Evolutionary conservation across 306 rosid genomes (phyloP).

Genomic region (Psophocarpus tetragonolobus): DNA sequence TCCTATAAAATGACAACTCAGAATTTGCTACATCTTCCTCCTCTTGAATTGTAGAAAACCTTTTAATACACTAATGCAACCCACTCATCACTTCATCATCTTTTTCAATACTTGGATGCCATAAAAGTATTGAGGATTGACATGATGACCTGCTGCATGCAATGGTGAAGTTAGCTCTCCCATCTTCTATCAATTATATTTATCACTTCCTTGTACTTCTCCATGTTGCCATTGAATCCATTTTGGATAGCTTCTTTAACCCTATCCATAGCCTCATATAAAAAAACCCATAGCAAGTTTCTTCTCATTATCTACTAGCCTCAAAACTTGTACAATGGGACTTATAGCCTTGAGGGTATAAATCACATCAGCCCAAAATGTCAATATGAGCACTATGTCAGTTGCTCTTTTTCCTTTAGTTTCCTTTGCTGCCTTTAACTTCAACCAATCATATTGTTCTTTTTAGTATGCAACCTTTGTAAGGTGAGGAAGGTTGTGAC

Average conservation of each 20-base stretch:
- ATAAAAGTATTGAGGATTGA: background rate
- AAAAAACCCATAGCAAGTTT: background rate
- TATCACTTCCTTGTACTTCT: too few relatives aligned
- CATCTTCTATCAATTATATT: too few relatives aligned
- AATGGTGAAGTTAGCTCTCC: background rate
- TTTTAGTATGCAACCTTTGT: background rate
- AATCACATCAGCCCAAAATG: background rate
- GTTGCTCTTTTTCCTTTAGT: background rate
- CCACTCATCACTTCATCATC: too few relatives aligned
- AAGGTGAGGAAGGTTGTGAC: background rate
- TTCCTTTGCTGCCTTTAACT: background rate
- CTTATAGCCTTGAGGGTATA: background rate
- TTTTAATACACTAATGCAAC: background rate
- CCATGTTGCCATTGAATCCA: background rate
- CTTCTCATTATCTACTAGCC: background rate
- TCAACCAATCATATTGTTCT: background rate
- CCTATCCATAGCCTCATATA: background rate
- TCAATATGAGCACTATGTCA: background rate
- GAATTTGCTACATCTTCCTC: too few relatives aligned
- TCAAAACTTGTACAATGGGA: background rate
- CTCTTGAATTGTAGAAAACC: background rate
- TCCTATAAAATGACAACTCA: too few relatives aligned
- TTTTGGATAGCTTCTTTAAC: too few relatives aligned
- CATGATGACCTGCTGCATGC: background rate
- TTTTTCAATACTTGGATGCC: background rate